Evolutionary conservation across 306 rosid species (phyloP), one percentile per base, ranked within the genome.

Genomic region (Corylus avellana): DNA sequence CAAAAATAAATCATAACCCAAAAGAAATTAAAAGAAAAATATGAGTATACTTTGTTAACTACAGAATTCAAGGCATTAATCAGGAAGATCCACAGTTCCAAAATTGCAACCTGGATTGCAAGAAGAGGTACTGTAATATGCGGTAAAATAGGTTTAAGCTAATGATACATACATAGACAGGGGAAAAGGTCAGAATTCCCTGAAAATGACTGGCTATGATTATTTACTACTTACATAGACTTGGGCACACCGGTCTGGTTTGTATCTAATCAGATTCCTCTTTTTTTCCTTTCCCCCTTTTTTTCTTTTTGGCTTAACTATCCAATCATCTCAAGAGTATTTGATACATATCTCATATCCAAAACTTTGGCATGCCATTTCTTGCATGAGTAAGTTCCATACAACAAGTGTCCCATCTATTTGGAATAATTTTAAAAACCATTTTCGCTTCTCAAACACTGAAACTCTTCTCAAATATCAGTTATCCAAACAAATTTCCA

Each of bases 21-120:
- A 67, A 67, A 37, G 69, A 62, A 62, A 25, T 8, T 58, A 63
- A 63, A 63, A 63, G 22, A 14, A 63, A 56, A 63, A 56, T n/a
- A 18, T 59, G 12, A 18, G 50, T 32, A 67, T 39, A 42, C 50
- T 67, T 67, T 37, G 49, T 14, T 8, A 16, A 39, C 42, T 37
- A 39, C 64, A 9, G 64, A 67, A 37, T 32, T 10, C 16, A 61
- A 14, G 13, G 46, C 37, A 66, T 37, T 17, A 66, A 16, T 37
- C 71, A 66, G 71, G 49, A 66, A 16, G 71, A 35, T 17, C 27
- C 12, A 18, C 13, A 66, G 22, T 66, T 32, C 71, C 25, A 37
- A 39, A 66, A 66, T 8, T 12, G 13, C 22, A 66, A 35, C 49
- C 71, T 16, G 2, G 5, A 66, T 37, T 16, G 12, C 27, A 16